These are phyloP conservation scores for Canavalia gladiata DNA, from an alignment of 306 rosid species.

Conservation along the genomic window DNA sequence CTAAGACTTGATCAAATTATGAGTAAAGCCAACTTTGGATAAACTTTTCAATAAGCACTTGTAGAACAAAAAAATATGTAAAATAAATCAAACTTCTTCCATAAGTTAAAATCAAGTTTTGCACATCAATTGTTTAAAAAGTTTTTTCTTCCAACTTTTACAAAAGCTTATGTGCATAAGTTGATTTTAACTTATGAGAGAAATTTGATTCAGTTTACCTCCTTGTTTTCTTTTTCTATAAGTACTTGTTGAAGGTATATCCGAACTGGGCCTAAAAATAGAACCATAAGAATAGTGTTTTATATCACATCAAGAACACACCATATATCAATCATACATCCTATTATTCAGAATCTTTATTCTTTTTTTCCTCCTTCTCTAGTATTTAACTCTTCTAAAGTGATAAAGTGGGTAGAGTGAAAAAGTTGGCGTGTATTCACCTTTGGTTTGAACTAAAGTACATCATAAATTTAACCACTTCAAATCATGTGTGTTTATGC, in stretches of 20 bases:
- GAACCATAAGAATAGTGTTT: conserved; percentile 15
- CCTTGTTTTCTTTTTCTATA: too few relatives aligned
- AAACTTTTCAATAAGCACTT: too few relatives aligned
- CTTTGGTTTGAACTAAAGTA: background rate
- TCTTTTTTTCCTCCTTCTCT: background rate
- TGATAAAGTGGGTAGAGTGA: background rate
- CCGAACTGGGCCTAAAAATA: background rate
- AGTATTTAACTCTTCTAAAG: background rate
- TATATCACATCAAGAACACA: conserved; percentile 23
- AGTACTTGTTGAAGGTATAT: too few relatives aligned
- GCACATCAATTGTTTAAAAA: too few relatives aligned
- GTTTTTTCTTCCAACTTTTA: too few relatives aligned
- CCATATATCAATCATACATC: conserved; percentile 24
- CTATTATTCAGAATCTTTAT: background rate
- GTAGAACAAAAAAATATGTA: too few relatives aligned
- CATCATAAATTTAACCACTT: background rate
- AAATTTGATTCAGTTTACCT: too few relatives aligned
- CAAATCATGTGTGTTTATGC: background rate
- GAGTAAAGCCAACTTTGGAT: background rate
- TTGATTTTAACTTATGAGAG: too few relatives aligned
- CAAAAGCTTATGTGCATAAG: too few relatives aligned
- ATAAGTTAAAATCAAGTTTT: too few relatives aligned
- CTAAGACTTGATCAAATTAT: background rate
- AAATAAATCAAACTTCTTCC: too few relatives aligned
- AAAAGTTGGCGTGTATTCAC: background rate